Conservation (phyloP, 2,329 filamentous ascomycete genomes). For the Metarhizium brunneum region DNA sequence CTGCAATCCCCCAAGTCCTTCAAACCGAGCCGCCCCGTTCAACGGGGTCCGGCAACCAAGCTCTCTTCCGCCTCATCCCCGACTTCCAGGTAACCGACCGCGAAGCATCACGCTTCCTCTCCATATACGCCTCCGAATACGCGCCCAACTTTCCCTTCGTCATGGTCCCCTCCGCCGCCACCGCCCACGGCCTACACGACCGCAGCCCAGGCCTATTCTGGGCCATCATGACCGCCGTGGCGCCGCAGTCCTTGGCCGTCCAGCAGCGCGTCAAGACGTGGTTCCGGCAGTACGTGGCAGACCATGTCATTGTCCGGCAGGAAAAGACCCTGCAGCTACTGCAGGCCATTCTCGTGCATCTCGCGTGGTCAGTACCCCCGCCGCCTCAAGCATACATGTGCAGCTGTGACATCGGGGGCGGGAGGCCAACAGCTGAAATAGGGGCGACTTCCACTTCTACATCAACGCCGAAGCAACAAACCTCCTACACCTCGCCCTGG, state of each 20-base stretch:
- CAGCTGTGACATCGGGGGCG: no score
- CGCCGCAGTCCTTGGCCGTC: no score
- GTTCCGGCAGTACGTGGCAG: constrained; percentile 19
- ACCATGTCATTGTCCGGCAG: constrained; percentile 26
- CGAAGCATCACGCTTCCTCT: constrained; percentile 23
- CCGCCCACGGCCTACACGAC: no score
- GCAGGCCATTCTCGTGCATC: constrained; percentile 20
- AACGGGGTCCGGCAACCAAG: no score
- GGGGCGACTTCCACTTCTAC: constrained; percentile 31
- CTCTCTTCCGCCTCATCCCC: no score
- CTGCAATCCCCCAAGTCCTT: no score
- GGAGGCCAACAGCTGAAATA: background rate
- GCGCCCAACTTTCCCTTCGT: constrained; percentile 30
- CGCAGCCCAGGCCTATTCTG: no score
- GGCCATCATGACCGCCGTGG: no score
- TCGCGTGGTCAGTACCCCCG: constrained; percentile 22
- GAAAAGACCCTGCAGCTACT: constrained; percentile 26
- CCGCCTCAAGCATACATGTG: no score
- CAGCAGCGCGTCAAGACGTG: no score
- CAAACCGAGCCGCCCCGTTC: no score
- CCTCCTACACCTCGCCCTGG: constrained; percentile 28
- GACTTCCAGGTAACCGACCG: constrained; percentile 2
- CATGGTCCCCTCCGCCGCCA: constrained; percentile 16
- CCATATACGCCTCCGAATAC: constrained; percentile 23
- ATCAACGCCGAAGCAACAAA: constrained; percentile 26